Evolutionary conservation across 352 stramenopile species (phyloP).

Genomic region (Phytophthora multivora): DNA sequence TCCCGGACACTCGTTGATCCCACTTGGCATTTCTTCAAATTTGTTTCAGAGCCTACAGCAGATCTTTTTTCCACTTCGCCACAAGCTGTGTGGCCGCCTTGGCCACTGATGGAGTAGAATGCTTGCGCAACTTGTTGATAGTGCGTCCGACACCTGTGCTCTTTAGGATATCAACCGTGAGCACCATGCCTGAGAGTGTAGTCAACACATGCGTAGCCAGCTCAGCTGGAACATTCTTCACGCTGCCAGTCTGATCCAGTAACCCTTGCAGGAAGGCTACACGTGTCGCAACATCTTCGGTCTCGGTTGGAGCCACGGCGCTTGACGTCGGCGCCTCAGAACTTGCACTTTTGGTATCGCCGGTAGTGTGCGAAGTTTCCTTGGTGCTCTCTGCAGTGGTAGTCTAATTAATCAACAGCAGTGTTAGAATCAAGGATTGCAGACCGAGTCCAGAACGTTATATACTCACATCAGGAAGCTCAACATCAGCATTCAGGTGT

Average conservation of each 20-base stretch:
- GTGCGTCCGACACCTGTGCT: slow-evolving; percentile 76
- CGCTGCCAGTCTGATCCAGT: slow-evolving; percentile 74
- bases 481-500: slow-evolving; percentile 66
- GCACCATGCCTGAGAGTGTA: slow-evolving; percentile 64
- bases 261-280: slow-evolving; percentile 74
- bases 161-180: slow-evolving; percentile 88
- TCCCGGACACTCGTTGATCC: background rate
- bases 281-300: slow-evolving; percentile 68
- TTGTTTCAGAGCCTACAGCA: slow-evolving; percentile 51
- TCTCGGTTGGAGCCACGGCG: slow-evolving; percentile 9
- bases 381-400: background rate
- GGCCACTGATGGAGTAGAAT: slow-evolving; percentile 61
- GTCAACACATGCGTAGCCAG: slow-evolving; percentile 74
- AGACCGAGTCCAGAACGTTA: slow-evolving; percentile 5
- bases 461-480: slow-evolving; percentile 22
- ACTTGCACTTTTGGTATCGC: slow-evolving; percentile 3
- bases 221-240: slow-evolving; percentile 74
- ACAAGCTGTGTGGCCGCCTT: slow-evolving; percentile 73
- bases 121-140: slow-evolving; percentile 90
- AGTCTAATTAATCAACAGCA: slow-evolving; percentile 14
- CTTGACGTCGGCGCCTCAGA: slow-evolving; percentile 32
- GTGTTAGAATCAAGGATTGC: background rate
- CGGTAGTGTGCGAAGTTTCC: background rate
- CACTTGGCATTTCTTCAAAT: slow-evolving; percentile 9
- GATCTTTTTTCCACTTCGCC: slow-evolving; percentile 86